These are phyloP conservation scores for Coix lacrymajobi DNA, from an alignment of 176 grass and related monocot species.

Conservation along the genomic window DNA sequence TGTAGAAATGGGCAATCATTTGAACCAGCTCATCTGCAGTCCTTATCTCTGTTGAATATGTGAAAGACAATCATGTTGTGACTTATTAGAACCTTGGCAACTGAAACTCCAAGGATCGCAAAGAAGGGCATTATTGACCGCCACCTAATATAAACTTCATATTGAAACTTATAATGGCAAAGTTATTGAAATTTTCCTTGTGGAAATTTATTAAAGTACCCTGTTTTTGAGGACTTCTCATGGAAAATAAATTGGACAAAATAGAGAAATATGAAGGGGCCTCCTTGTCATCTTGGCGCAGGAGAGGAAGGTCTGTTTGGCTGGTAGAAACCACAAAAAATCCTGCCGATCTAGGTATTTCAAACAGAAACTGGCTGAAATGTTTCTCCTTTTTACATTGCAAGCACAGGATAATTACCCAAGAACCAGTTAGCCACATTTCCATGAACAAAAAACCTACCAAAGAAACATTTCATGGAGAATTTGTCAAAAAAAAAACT, in stretches of 20 bases:
- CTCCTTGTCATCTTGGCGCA: neutral
- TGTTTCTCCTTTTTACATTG: neutral
- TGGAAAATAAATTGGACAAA: neutral
- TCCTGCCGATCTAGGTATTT: neutral
- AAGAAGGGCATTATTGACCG: neutral
- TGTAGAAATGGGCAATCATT: conserved; percentile 86
- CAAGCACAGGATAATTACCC: neutral
- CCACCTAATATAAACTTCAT: neutral
- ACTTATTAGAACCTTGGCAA: neutral
- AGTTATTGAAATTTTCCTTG: neutral
- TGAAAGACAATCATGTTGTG: neutral
- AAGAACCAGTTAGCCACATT: neutral
- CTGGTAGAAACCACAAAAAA: neutral
- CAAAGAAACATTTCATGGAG: neutral
- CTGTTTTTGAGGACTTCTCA: neutral
- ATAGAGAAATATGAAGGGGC: neutral
- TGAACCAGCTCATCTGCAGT: conserved; percentile 59
- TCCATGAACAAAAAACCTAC: neutral
- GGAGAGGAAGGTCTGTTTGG: neutral
- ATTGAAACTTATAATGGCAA: neutral
- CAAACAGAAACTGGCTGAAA: neutral
- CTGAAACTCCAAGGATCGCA: neutral
- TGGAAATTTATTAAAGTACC: neutral
- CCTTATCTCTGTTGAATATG: conserved; percentile 53
- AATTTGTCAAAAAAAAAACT: neutral